Base-by-base conservation (phyloP, 2,329 filamentous ascomycete species). In the Aurifilum marmelostoma region DNA sequence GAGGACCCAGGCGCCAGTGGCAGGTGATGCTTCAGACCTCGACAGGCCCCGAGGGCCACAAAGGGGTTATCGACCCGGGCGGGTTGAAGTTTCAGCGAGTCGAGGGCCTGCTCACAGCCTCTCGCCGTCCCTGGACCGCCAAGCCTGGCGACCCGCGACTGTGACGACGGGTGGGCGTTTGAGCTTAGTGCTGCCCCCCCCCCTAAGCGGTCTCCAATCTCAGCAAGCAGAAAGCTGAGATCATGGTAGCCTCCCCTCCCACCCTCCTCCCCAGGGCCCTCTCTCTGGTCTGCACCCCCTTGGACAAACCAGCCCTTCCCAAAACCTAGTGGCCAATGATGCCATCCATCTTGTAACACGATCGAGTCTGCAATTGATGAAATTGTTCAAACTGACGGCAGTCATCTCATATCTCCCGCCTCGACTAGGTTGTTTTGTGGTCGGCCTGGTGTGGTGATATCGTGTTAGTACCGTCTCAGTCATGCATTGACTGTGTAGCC, bases 21-120 rank as follows among this genome's bases (percentile, higher is more conserved):
- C 68, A 70, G 68, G 62, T 70, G 56, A 52, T 62, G 62, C 65
- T 58, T 67, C 68, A 65, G 60, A 61, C 59, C 60, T 34, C 59
- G 58, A 62, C 34, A 41, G 54, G 52, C 39, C 63, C 34, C 24
- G 56, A 47, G 63, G 32, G 60, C 62, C 65, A 27, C 52, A 41
- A 41, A 56, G 41, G 60, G 59, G 43, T 47, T 47, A 29, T 56
- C n/a, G 68, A 62, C 68, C 68, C 66, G 62, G 52, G 62, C 56
- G 58, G 50, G 34, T 32, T 54, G 56, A 8, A 47, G 69, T 70
- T 70, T 70, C 69, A 70, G 52, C 59, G 24, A 66, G 54, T 68
- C 62, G 69, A 68, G 61, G 60, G 43, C 65, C 62, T 54, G 29
- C 29, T 37, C 56, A 59, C 29, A 37, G 56, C 56, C 56, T 29